Base-by-base conservation (phyloP, 2,329 filamentous ascomycete species). In the Didymella lethalis region DNA sequence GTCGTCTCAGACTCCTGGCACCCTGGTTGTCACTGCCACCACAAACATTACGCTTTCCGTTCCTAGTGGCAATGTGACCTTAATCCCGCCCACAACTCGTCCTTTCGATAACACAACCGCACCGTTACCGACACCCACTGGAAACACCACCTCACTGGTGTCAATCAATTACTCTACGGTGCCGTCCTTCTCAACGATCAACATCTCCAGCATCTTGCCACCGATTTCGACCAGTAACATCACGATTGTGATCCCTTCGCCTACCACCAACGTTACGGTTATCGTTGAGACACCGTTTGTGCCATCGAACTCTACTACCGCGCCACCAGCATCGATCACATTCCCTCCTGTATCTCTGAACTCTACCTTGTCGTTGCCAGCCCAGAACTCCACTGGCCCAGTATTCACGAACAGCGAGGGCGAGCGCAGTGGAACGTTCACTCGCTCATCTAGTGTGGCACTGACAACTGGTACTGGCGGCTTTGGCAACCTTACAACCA, bases 241-340 rank as follows among this genome's bases (percentile, higher is more conserved):
- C 7, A 59, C 56, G 6, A 57, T 62, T n/a, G 55, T 57, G 4
- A 48, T 61, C n/a, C 23, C 51, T 12, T 46, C 46, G 4, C 49
- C 57, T 6, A 48, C 46, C 16, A 28, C 20, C 3, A 63, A 57
- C 28, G 45, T 58, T 10, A 59, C 56, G 7, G 59, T 61, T 16
- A 57, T 57, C 6, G 53, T 61, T 2, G 60, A 57, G 12, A 65
- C 62, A 28, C 57, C 59, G 1, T 61, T 53, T 51, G 50, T 26
- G 4, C 62, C 67, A 4, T 41, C 53, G 8, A 67, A 68, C 28
- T 57, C 55, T 3, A 61, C 59, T 2, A 54, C 48, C 10, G 52
- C 54, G 25, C 62, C 59, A 18, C 31, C 49, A 7, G 38, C 36
- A 1, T 58, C 56, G 4, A 40, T 48, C 0, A 58, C 56, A 11